Percentiles rank a stretch among this genome's conserved stretches.
Evolutionary conservation across 257 asterid species (phyloP).

Genomic region (Orobanche coerulescens): DNA sequence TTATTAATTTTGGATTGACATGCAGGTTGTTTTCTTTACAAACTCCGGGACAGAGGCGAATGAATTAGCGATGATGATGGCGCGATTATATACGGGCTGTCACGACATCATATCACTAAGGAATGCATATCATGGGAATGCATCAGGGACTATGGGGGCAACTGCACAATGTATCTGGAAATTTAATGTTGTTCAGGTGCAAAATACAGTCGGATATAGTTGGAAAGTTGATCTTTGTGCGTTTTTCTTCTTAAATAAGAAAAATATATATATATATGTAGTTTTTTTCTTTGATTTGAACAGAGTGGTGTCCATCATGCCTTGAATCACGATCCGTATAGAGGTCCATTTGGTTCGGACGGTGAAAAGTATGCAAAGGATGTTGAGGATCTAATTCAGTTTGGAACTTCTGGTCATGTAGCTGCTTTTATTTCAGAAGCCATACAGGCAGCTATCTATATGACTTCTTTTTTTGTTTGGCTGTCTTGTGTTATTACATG

Average conservation of each 20-base stretch:
- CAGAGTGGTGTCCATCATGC: slow-evolving; percentile 84
- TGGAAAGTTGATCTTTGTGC: too few species aligned
- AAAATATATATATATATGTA: too few species aligned
- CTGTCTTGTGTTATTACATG: not conserved
- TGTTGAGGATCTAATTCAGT: slow-evolving; percentile 58
- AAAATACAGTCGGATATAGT: not conserved
- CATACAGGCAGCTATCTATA: slow-evolving; percentile 37
- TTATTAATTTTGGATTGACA: not conserved
- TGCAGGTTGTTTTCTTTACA: slow-evolving; percentile 63
- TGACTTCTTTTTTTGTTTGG: not conserved
- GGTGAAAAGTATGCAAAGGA: slow-evolving; percentile 56
- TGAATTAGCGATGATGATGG: slow-evolving; percentile 73
- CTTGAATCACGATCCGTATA: slow-evolving; percentile 61
- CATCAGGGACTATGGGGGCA: slow-evolving; percentile 65
- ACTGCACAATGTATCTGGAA: slow-evolving; percentile 70
- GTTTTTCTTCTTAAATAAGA: too few species aligned
- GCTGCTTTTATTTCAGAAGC: slow-evolving; percentile 73
- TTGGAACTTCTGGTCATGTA: slow-evolving; percentile 63
- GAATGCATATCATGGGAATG: slow-evolving; percentile 74
- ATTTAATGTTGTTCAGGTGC: slow-evolving; percentile 63
- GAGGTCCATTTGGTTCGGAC: slow-evolving; percentile 64
- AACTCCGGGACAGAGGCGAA: slow-evolving; percentile 84
- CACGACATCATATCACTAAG: slow-evolving; percentile 61
- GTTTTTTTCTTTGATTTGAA: too few species aligned
- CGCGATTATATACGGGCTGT: slow-evolving; percentile 50